A percentile compares a stretch with the other conserved stretches of the same genome.
phyloP scores from a whole-genome alignment of 23 red algal species.

The Gracilariopsis chorda region DNA sequence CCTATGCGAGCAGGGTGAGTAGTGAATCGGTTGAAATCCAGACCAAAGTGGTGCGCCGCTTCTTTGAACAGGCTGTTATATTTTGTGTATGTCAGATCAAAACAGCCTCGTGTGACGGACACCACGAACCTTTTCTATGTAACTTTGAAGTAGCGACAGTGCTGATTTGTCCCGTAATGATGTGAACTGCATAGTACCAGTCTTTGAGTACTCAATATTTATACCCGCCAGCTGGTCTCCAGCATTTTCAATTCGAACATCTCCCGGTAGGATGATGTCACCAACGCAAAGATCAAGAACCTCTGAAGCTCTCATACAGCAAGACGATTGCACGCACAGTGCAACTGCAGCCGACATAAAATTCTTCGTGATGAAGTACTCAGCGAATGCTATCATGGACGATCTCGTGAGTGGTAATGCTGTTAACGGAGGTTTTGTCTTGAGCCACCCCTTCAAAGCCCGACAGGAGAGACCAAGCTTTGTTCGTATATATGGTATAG shows the following conservation, averaged over 20 bases:
- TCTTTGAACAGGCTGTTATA: neutral
- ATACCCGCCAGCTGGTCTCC: neutral
- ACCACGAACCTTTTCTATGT: neutral
- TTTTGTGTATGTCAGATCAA: neutral
- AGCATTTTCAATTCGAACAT: neutral
- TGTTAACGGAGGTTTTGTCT: no score
- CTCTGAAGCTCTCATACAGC: constrained; percentile 16
- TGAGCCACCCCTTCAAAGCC: no score
- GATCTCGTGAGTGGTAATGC: no score
- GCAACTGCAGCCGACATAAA: no score
- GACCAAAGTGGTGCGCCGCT: neutral
- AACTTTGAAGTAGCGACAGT: neutral
- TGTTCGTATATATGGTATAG: no score
- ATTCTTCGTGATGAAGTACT: no score
- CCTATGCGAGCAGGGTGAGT: constrained; percentile 17
- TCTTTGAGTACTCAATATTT: neutral
- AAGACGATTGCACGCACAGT: neutral
- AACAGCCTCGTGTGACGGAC: neutral
- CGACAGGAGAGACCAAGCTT: no score
- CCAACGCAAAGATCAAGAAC: neutral
- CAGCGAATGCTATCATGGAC: no score
- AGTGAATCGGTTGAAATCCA: neutral
- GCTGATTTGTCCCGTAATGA: neutral
- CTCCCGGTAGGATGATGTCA: neutral
- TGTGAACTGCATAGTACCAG: neutral